Conservation (phyloP, 805 yeast genomes). For the Diddensiella transvaalensis region DNA sequence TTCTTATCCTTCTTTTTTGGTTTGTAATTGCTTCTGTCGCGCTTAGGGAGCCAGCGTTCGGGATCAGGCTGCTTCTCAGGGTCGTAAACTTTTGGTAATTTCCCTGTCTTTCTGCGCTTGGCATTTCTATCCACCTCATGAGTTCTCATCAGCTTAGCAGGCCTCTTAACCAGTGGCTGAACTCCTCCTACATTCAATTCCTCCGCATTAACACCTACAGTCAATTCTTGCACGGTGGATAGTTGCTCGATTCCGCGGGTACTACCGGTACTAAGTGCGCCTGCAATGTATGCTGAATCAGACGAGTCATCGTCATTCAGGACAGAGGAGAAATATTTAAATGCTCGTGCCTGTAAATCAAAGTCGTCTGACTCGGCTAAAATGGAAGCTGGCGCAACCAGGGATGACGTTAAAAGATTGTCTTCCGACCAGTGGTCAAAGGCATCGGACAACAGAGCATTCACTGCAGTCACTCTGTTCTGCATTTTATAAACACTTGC, state of each 20-base stretch:
- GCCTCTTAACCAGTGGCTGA: conserved; percentile 28
- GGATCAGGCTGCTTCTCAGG: conserved; percentile 44
- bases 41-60: conserved; percentile 91
- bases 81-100: conserved; percentile 42
- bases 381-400: conserved; percentile 33
- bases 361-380: conserved; percentile 36
- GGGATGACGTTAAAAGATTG: neutral
- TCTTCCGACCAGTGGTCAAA: conserved; percentile 26
- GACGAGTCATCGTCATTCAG: conserved; percentile 7
- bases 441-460: conserved; percentile 34
- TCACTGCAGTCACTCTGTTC: conserved; percentile 37
- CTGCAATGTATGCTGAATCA: conserved; percentile 10
- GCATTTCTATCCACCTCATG: neutral
- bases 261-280: conserved; percentile 27
- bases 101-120: conserved; percentile 29
- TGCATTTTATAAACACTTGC: conserved; percentile 47
- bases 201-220: conserved; percentile 27
- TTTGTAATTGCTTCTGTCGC: conserved; percentile 78
- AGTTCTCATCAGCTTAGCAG: neutral
- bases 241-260: conserved; percentile 20
- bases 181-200: conserved; percentile 22
- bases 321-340: conserved; percentile 29
- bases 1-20: conserved; percentile 66
- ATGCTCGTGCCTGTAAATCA: conserved; percentile 28
- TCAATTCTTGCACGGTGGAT: conserved; percentile 16